Base-by-base conservation (phyloP, 192 early-diverging fungal species). In the Rhizophagus prolifer region DNA sequence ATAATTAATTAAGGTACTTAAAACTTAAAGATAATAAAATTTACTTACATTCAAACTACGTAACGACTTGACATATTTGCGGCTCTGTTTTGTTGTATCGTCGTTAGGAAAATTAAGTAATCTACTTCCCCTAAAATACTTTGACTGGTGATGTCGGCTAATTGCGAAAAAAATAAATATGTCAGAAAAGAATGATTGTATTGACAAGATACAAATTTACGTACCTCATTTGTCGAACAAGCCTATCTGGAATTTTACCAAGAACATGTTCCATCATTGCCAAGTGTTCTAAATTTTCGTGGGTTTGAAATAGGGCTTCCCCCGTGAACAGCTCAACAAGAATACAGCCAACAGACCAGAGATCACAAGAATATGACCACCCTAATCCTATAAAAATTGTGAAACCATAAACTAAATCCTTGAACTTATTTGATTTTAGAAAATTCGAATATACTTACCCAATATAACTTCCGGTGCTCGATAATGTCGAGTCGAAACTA, bases 291-390 rank as follows among this genome's bases (percentile, higher is more conserved):
- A 95, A 81, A 86, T 97, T 94, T 80, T 99, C 96, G 74, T 98
- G 97, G 19, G 97, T 98, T 84, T 98, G 96, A 82, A 99, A 99
- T 64, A 99, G 81, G 5, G 97, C 96, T 80, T 95, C 93, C 47
- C 97, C 97, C 0, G 95, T 99, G 60, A 92, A 90, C 63, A 99
- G 89, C 84, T 99, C 97, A 16, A 98, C 89, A 26, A 99, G 89
- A 63, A 99, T 97, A 86, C 97, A 99, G 9, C 97, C 97, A 70
- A 97, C 82, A 10, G 95, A 97, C 97, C 97, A 99, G 87, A 98
- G 92, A 82, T 99, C 97, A 83, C 96, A 97, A 14, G 96, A 92
- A 84, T 91, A 99, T 23, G 94, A 95, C 97, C 97, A 99, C 14
- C 95, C 95, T 47, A 95, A 78, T 28, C 85, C 84, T 85, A 75